phyloP scores from a whole-genome alignment of 2,329 filamentous ascomycete genomes.

The Aplosporella prunicola region DNA sequence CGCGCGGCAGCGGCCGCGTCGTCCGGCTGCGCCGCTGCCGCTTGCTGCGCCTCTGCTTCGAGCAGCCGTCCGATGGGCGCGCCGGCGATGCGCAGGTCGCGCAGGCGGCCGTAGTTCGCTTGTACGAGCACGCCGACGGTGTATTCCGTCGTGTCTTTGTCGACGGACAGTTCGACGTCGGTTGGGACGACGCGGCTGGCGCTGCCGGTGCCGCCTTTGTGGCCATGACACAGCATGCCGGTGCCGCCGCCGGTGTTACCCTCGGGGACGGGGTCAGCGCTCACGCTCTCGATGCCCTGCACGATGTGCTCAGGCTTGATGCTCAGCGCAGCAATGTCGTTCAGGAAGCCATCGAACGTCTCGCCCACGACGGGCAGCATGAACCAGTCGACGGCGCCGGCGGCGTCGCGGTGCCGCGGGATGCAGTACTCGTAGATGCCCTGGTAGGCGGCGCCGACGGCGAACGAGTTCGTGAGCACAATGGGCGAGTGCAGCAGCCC shows the following conservation, averaged over 20 bases:
- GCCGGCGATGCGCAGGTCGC: slow-evolving; percentile 50
- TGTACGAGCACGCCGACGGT: slow-evolving; percentile 55
- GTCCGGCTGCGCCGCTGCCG: slow-evolving; percentile 22
- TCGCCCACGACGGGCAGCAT: slow-evolving; percentile 50
- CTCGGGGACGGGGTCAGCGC: slow-evolving; percentile 45
- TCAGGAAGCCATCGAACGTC: slow-evolving; percentile 55
- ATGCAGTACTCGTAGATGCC: slow-evolving; percentile 50
- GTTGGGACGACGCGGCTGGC: slow-evolving; percentile 45
- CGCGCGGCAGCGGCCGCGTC: slow-evolving; percentile 21
- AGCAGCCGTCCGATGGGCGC: slow-evolving; percentile 54
- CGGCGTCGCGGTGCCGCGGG: slow-evolving; percentile 32
- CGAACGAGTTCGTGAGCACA: slow-evolving; percentile 49
- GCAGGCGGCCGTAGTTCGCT: slow-evolving; percentile 53
- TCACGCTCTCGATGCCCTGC: slow-evolving; percentile 44
- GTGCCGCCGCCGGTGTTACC: slow-evolving; percentile 59
- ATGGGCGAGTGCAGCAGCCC: slow-evolving; percentile 51
- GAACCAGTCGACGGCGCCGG: slow-evolving; percentile 43
- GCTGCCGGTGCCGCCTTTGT: slow-evolving; percentile 58
- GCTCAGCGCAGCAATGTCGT: slow-evolving; percentile 47
- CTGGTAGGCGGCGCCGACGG: slow-evolving; percentile 49
- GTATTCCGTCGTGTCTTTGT: slow-evolving; percentile 34
- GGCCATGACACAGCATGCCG: slow-evolving; percentile 57
- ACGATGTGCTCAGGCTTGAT: slow-evolving; percentile 47
- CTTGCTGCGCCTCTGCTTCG: slow-evolving; percentile 32
- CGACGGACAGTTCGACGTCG: slow-evolving; percentile 9